Conservation (phyloP, 2,329 filamentous ascomycete genomes). For the Venturiaceae sp. region DNA sequence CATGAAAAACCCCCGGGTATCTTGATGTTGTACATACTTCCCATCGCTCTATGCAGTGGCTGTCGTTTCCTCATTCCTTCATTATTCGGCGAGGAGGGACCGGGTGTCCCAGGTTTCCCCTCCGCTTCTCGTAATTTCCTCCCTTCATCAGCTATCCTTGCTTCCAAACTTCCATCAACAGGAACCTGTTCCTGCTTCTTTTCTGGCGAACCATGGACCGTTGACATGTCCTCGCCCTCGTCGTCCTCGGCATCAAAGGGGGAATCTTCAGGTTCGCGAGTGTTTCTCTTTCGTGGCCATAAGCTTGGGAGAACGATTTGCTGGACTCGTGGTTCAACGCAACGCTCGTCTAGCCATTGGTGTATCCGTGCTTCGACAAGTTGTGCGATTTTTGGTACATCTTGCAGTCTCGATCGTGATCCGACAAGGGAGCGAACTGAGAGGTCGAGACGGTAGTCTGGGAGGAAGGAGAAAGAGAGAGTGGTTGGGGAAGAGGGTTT, state of each 20-base stretch:
- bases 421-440: constrained; percentile 72
- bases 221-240: constrained; percentile 12
- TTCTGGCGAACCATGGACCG: background rate
- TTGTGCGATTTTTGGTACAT: constrained; percentile 82
- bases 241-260: constrained; percentile 27
- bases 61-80: background rate
- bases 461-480: constrained; percentile 87
- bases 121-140: constrained; percentile 26
- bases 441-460: constrained; percentile 78
- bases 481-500: constrained; percentile 53
- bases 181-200: background rate
- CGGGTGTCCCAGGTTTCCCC: constrained; percentile 3
- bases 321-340: constrained; percentile 77
- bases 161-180: constrained; percentile 17
- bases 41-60: background rate
- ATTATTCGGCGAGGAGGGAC: background rate
- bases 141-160: constrained; percentile 24
- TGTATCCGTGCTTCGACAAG: constrained; percentile 71
- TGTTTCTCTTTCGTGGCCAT: constrained; percentile 80
- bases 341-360: constrained; percentile 80
- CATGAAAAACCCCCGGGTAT: background rate
- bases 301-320: constrained; percentile 74
- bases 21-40: background rate
- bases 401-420: constrained; percentile 68
- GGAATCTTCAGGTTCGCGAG: constrained; percentile 55